These are phyloP conservation scores for Fragilariopsis cylindrus DNA, from an alignment of 108 stramenopile species.

Conservation along the genomic window DNA sequence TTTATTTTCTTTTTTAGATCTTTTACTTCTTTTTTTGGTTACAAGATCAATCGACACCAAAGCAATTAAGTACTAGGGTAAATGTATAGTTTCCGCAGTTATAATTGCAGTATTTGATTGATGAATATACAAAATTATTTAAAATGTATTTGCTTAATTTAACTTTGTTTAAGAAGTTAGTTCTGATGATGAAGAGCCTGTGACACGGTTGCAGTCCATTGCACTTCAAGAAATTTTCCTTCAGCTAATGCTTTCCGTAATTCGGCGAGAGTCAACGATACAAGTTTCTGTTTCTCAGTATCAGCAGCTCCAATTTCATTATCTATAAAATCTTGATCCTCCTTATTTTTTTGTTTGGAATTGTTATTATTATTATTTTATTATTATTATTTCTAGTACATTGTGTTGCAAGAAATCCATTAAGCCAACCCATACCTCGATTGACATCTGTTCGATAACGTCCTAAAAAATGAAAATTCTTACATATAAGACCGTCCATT, in stretches of 20 bases:
- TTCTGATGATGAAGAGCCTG: constrained; percentile 57
- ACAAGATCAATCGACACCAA: too few relatives aligned
- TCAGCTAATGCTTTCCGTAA: constrained; percentile 43
- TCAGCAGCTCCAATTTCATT: constrained; percentile 71
- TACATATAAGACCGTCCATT: constrained; percentile 53
- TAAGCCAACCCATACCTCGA: constrained; percentile 80
- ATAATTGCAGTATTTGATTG: too few relatives aligned
- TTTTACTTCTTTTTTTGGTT: too few relatives aligned
- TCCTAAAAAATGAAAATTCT: constrained; percentile 55
- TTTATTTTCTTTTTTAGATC: too few relatives aligned
- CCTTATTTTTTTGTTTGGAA: constrained; percentile 1
- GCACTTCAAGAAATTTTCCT: constrained; percentile 76
- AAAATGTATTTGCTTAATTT: too few relatives aligned
- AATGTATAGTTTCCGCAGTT: too few relatives aligned
- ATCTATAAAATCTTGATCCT: constrained; percentile 7
- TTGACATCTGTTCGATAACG: constrained; percentile 81
- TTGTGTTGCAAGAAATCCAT: constrained; percentile 56
- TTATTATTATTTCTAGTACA: constrained; percentile 33
- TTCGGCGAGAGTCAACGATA: constrained; percentile 48
- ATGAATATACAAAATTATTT: too few relatives aligned
- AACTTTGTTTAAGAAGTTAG: background rate
- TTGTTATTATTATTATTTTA: too few relatives aligned
- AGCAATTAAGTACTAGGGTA: too few relatives aligned
- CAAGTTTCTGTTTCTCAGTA: constrained; percentile 59
- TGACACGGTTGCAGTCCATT: constrained; percentile 83